Evolutionary conservation across 1,284 basidiomycete species (phyloP), one percentile per base, ranked within the genome.

Genomic region (Ustilago xerochloae): DNA sequence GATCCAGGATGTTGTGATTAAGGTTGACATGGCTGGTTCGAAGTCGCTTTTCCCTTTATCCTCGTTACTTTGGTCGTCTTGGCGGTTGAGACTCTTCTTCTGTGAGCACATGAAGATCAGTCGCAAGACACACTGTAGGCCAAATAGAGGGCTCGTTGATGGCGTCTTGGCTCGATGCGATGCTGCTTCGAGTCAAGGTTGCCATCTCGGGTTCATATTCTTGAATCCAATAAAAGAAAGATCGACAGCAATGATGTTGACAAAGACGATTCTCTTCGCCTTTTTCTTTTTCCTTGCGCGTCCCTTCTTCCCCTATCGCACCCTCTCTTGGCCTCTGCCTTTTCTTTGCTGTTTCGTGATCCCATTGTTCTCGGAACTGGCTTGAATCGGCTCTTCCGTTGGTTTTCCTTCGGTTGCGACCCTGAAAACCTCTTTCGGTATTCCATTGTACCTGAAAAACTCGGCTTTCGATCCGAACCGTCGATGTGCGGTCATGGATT

Each of bases 211-310:
- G 28, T 50, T 28, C 46, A 32, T 33, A 5, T 50, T 32, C 26
- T n/a, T n/a, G 53, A 38, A 30, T 57, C 53, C 61, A 36, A n/a
- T n/a, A n/a, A n/a, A n/a, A n/a, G n/a, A n/a, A n/a, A 20, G 32
- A 29, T 29, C 26, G 50, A 54, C 50, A 49, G 41, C 46, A 47
- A 30, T 46, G 47, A 52, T 51, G 52, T 66, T 66, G 63, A 67
- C 64, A 67, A 61, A 57, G 54, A 62, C 54, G 58, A 16, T 41
- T 36, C 9, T 36, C 6, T 59, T 33, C 47, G 41, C 18, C 26
- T 49, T 55, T 58, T 52, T 39, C 50, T 56, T 26, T 52, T n/a
- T 28, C 20, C 56, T 57, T 62, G 59, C 52, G 22, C 46, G 53
- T 48, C 50, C 43, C 30, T 35, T 15, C 16, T 16, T 18, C 10